Evolutionary conservation across 176 grass and related monocot genomes (phyloP).

Genomic region (Paspalum notatum): DNA sequence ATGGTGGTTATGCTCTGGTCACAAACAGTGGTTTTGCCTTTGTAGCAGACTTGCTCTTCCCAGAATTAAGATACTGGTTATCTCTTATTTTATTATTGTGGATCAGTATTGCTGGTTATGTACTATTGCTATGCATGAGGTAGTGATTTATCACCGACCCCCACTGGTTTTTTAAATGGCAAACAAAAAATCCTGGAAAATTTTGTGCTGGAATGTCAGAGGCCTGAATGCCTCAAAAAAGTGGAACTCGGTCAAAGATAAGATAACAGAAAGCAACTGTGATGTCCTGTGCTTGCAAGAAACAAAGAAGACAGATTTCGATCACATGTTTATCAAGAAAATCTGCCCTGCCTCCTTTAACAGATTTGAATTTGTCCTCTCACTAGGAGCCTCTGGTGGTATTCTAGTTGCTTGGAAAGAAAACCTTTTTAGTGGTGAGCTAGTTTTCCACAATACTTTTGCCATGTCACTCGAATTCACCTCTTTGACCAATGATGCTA

Average conservation of each 20-base stretch:
- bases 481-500: neutral
- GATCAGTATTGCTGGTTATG: no score
- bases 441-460: neutral
- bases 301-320: neutral
- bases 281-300: neutral
- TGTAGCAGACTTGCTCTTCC: no score
- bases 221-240: neutral
- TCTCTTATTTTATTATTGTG: no score
- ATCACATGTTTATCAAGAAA: no score
- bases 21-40: no score
- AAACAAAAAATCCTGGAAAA: no score
- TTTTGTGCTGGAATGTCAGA: neutral
- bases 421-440: neutral
- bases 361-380: neutral
- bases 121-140: no score
- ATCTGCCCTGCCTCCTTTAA: neutral
- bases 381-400: neutral
- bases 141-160: no score
- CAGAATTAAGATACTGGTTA: no score
- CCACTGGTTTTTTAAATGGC: no score
- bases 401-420: neutral
- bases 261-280: neutral
- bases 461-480: neutral
- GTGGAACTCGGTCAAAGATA: neutral
- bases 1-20: no score